phyloP scores from a whole-genome alignment of 202 grass and related monocot species.

The Hordeum pubiflorum region DNA sequence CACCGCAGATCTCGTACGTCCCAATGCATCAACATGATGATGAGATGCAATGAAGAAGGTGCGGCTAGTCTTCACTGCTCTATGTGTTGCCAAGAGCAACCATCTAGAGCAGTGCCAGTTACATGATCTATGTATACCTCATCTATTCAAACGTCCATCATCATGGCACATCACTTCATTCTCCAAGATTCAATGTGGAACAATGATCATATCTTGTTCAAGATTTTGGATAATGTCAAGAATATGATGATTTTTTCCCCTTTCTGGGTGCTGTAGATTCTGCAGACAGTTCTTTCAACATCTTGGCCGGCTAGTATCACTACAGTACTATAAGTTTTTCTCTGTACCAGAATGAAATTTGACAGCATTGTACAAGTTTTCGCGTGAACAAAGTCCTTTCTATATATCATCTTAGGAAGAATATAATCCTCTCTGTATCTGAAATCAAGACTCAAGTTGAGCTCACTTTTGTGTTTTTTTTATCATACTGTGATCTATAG shows the following conservation, averaged over 20 bases:
- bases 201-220: background rate
- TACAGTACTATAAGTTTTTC: background rate
- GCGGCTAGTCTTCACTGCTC: background rate
- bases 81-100: constrained; percentile 7
- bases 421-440: background rate
- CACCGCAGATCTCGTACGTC: constrained; percentile 14
- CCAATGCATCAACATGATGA: constrained; percentile 25
- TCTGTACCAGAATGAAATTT: background rate
- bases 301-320: background rate
- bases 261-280: background rate
- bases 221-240: background rate
- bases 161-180: constrained; percentile 10
- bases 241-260: background rate
- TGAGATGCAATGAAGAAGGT: constrained; percentile 20
- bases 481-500: background rate
- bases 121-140: background rate
- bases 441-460: background rate
- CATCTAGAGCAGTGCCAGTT: background rate
- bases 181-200: constrained; percentile 1
- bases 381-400: background rate
- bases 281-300: background rate
- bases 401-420: background rate
- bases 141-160: constrained; percentile 23
- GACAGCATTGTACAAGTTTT: background rate
- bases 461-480: background rate